Conservation (phyloP, 1,284 basidiomycete genomes). For the Heimioporus punctisporus region DNA sequence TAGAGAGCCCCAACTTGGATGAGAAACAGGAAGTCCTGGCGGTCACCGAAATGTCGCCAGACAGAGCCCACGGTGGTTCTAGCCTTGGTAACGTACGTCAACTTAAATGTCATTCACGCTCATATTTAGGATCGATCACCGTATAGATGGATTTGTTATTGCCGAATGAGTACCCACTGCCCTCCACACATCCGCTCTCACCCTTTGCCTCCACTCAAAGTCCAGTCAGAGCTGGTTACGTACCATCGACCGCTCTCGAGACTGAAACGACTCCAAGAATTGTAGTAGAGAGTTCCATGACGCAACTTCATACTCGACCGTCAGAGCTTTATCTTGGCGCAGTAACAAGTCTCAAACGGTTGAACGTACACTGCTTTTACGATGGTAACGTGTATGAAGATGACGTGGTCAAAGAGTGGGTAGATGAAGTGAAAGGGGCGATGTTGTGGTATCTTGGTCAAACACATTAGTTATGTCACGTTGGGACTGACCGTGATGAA, state of each 20-base stretch:
- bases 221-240: conserved; percentile 22
- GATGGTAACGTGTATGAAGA: conserved; percentile 37
- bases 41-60: background rate
- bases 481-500: no score
- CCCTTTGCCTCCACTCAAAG: conserved; percentile 10
- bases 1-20: background rate
- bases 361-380: conserved; percentile 5
- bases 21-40: background rate
- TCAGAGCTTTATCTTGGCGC: conserved; percentile 1
- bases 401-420: conserved; percentile 1
- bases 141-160: conserved; percentile 12
- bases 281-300: conserved; percentile 1
- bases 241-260: background rate
- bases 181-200: no score
- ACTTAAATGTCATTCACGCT: background rate
- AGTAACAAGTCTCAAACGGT: background rate
- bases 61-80: conserved; percentile 3
- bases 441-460: conserved; percentile 2
- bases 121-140: background rate
- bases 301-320: background rate
- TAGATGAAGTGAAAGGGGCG: conserved; percentile 1
- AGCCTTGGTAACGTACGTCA: conserved; percentile 14
- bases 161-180: conserved; percentile 8
- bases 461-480: background rate
- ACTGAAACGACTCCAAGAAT: background rate